Percentiles rank a stretch among this genome's conserved stretches.
These are phyloP conservation scores for Oenanthe javanica DNA, from an alignment of 140 eudicot genomes.

Conservation along the genomic window DNA sequence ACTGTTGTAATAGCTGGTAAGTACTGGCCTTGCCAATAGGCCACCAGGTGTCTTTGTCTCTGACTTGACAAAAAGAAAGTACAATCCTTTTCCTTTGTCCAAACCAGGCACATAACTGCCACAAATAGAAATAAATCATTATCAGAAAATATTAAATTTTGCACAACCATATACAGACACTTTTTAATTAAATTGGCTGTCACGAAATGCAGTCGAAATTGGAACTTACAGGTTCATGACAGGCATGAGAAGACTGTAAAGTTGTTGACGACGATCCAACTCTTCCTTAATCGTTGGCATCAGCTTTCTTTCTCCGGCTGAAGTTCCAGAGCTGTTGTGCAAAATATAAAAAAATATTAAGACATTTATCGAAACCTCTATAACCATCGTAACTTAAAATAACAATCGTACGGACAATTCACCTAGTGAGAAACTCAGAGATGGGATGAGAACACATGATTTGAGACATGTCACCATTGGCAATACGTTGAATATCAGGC, in stretches of 20 bases:
- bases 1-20: slow-evolving; percentile 27
- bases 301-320: slow-evolving; percentile 27
- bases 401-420: background rate
- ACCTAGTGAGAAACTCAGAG: slow-evolving; percentile 13
- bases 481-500: slow-evolving; percentile 14
- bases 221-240: slow-evolving; percentile 59
- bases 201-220: no score
- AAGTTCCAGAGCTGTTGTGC: slow-evolving; percentile 21
- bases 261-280: slow-evolving; percentile 50
- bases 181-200: no score
- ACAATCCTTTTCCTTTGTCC: slow-evolving; percentile 26
- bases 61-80: slow-evolving; percentile 20
- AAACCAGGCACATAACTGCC: slow-evolving; percentile 19
- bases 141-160: background rate
- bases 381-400: background rate
- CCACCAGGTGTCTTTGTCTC: slow-evolving; percentile 26
- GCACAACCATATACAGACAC: background rate
- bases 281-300: slow-evolving; percentile 31
- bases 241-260: slow-evolving; percentile 68
- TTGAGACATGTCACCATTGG: background rate
- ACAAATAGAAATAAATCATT: background rate
- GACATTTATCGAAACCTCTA: background rate
- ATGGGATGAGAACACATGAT: slow-evolving; percentile 4
- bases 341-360: background rate
- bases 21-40: slow-evolving; percentile 20